Evolutionary conservation across 1,284 basidiomycete genomes (phyloP).

Genomic region (Veloboletus limbatus): DNA sequence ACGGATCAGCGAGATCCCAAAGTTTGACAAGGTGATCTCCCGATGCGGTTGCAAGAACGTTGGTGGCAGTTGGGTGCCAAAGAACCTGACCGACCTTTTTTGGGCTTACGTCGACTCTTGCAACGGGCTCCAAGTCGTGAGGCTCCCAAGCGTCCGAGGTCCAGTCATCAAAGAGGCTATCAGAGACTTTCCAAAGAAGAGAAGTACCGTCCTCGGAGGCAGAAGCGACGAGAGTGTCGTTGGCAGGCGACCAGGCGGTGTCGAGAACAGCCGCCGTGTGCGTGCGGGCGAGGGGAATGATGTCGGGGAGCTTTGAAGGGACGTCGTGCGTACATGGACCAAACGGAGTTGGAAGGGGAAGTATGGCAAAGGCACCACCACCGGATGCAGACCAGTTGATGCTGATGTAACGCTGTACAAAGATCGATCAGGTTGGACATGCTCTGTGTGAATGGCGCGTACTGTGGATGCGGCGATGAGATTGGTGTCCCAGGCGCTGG

Average conservation of each 20-base stretch:
- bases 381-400: conserved; percentile 97
- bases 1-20: conserved; percentile 81
- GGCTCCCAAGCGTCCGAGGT: conserved; percentile 79
- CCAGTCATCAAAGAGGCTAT: conserved; percentile 80
- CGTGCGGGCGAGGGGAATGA: conserved; percentile 88
- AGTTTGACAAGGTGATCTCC: conserved; percentile 89
- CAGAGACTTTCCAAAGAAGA: conserved; percentile 85
- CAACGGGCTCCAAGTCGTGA: conserved; percentile 80
- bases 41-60: conserved; percentile 84
- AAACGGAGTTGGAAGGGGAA: conserved; percentile 83
- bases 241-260: conserved; percentile 95
- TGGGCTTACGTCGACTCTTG: conserved; percentile 68
- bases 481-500: conserved; percentile 96
- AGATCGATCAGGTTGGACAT: background rate
- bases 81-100: conserved; percentile 93
- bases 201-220: conserved; percentile 93
- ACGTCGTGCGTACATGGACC: conserved; percentile 49
- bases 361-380: conserved; percentile 92
- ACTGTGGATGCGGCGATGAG: conserved; percentile 85
- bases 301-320: conserved; percentile 85
- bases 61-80: conserved; percentile 90
- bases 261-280: conserved; percentile 88
- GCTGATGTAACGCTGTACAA: conserved; percentile 72
- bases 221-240: conserved; percentile 87
- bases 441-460: conserved; percentile 17